Conservation (phyloP, 1,284 basidiomycete genomes). For the Moesziomyces sp. region DNA sequence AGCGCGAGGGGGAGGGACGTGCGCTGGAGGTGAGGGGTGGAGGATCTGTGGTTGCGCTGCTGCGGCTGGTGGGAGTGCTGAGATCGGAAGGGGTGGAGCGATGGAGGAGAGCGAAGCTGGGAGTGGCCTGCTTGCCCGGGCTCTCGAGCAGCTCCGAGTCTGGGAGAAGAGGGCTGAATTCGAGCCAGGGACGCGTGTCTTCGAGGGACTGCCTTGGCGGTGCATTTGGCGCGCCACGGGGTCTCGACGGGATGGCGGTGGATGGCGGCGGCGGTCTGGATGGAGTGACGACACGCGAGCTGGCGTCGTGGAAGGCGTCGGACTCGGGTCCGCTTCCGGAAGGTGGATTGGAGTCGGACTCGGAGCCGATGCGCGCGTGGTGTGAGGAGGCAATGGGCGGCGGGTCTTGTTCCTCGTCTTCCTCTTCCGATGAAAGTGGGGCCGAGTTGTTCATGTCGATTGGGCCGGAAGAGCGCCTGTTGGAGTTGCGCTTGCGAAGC, state of each 20-base stretch:
- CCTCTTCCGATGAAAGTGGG: slow-evolving; percentile 6
- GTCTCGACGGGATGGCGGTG: neutral
- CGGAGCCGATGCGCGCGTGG: neutral
- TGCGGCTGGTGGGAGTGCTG: slow-evolving; percentile 24
- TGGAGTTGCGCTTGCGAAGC: slow-evolving; percentile 36
- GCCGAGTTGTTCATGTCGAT: slow-evolving; percentile 9
- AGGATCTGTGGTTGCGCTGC: slow-evolving; percentile 21
- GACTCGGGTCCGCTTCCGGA: neutral
- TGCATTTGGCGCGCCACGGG: neutral
- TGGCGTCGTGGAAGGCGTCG: slow-evolving; percentile 12
- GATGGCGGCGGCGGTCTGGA: slow-evolving; percentile 5
- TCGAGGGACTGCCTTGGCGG: slow-evolving; percentile 18
- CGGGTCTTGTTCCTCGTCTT: neutral
- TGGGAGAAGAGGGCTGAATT: slow-evolving; percentile 41
- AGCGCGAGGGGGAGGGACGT: slow-evolving; percentile 28
- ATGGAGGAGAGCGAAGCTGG: slow-evolving; percentile 14
- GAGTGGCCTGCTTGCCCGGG: slow-evolving; percentile 5
- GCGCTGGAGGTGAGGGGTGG: neutral
- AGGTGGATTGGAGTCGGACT: slow-evolving; percentile 1
- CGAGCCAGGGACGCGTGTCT: slow-evolving; percentile 44
- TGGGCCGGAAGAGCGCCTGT: slow-evolving; percentile 22
- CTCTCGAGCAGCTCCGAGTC: slow-evolving; percentile 30
- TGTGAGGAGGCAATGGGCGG: no score
- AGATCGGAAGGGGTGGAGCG: slow-evolving; percentile 17
- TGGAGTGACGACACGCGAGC: slow-evolving; percentile 17